phyloP scores from a whole-genome alignment of 1,284 basidiomycete species.

The Anthracocystis walkeri region DNA sequence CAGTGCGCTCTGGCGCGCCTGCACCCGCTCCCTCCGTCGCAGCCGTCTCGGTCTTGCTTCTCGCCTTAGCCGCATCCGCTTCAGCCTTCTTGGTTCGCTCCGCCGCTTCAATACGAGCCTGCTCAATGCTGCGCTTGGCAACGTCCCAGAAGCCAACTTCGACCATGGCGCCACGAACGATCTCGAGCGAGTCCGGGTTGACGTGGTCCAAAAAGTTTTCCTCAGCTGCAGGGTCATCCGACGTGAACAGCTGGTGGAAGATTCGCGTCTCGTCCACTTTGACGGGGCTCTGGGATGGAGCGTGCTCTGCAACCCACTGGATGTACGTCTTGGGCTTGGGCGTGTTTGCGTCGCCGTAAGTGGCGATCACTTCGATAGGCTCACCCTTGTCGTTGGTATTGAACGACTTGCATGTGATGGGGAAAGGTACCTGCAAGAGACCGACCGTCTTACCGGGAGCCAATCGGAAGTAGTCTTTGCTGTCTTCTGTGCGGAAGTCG shows the following conservation, averaged over 20 bases:
- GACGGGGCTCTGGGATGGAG: constrained; percentile 82
- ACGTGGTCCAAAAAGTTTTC: constrained; percentile 82
- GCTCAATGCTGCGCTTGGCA: constrained; percentile 77
- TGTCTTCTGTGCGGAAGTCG: constrained; percentile 92
- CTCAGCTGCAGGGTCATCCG: constrained; percentile 84
- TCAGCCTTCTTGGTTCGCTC: constrained; percentile 72
- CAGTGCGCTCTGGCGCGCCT: constrained; percentile 71
- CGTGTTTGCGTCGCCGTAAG: constrained; percentile 73
- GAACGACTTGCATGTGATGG: constrained; percentile 92
- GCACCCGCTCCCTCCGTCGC: constrained; percentile 25
- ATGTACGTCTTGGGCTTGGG: constrained; percentile 93
- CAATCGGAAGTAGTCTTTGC: constrained; percentile 95
- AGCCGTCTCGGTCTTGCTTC: constrained; percentile 25
- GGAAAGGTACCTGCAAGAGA: constrained; percentile 92
- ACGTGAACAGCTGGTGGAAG: constrained; percentile 94
- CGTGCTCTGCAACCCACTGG: constrained; percentile 95
- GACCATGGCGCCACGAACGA: constrained; percentile 82
- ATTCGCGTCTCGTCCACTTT: constrained; percentile 88
- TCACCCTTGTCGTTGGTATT: constrained; percentile 76
- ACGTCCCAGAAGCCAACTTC: constrained; percentile 91
- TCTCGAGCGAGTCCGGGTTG: constrained; percentile 81
- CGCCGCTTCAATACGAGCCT: constrained; percentile 78
- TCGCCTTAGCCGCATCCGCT: constrained; percentile 69
- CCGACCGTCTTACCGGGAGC: constrained; percentile 98
- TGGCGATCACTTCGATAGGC: constrained; percentile 83